Evolutionary conservation across 1,284 basidiomycete genomes (phyloP), one percentile per base, ranked within the genome.

Genomic region (Fomitopsis pinicola): DNA sequence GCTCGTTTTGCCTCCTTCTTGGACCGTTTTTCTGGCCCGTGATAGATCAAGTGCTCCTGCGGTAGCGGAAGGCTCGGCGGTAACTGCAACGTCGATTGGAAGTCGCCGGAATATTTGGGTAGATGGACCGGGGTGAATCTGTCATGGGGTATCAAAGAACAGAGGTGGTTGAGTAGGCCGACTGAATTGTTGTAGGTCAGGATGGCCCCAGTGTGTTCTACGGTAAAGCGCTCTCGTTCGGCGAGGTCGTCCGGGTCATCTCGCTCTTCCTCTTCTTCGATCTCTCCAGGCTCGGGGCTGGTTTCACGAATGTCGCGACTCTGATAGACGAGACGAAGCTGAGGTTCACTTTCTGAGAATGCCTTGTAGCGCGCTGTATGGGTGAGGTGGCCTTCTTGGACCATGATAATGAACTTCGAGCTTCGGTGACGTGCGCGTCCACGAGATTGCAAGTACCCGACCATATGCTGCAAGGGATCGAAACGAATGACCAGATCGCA

Each of bases 401-500:
- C 79, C 89, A 95, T 89, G 48, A 94, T 80, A 44, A 94, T 78
- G 68, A 91, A 94, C 1, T 84, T 88, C 0, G 92, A 93, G 0
- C 82, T 78, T 62, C 83, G 82, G 62, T 87, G 88, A 48, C 93
- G 81, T 1, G 93, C 92, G 19, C 93, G 82, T 33, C 93, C 93
- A 36, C 93, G 85, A 45, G 90, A 93, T 72, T 95, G 93, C 45
- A 91, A 82, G 63, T 92, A 94, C 57, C 87, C 89, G 8, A 92
- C 86, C 81, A 94, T 86, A 64, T 91, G 89, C 52, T 87, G 82
- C 12, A 93, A 76, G 0, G 83, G 77, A 69, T 95, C 91, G 66
- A 92, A 93, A 10, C 92, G 88, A 62, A 94, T 80, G 56, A 93
- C 89, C n/a, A 94, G 78, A 68, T 92, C 89, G 72, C 92, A 94